Evolutionary conservation across 345 rosid species (phyloP), one percentile per base, ranked within the genome.

Genomic region (Syzygium aqueum): DNA sequence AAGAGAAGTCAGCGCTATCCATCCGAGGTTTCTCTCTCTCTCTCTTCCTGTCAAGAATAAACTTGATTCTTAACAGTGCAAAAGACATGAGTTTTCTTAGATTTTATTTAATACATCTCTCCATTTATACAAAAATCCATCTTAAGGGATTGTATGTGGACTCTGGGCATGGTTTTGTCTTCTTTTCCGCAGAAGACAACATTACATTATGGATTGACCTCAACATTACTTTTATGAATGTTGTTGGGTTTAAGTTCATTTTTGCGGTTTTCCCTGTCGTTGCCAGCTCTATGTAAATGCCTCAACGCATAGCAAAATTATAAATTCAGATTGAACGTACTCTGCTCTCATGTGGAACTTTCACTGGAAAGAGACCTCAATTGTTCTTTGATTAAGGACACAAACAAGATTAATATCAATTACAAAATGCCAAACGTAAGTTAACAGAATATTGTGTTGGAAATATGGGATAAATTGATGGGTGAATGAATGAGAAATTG

Each of bases 1-100:
- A 22, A 91, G 95, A 67, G 88, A 88, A 57, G 43, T 40, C 43
- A 40, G 43, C 43, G 43, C 43, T 40, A 40, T 40, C 43, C 43
- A 40, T 40, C 43, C 43, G 6, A 40, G 43, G 43, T 40, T 4
- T 40, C 43, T 40, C 43, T 4, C 43, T n/a, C 37, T 4, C 43
- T 40, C 43, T 40, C 43, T 40, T 40, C 43, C 6, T 4, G 43
- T 5, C 43, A 40, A 40, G 43, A 40, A 4, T 40, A 40, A 4
- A 40, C 43, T 40, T 40, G 6, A 40, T 40, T 40, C 43, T 40
- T 4, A 40, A 40, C 43, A 4, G 43, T 40, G 43, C 43, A 40
- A 40, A 40, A 40, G 6, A 40, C 43, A 40, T 40, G 78, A 33
- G 13, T 40, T 40, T 0, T 2, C n/a, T 23, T 23, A 22, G n/a